Base-by-base conservation (phyloP, 805 yeast genomes). In the Candida adriatica region DNA sequence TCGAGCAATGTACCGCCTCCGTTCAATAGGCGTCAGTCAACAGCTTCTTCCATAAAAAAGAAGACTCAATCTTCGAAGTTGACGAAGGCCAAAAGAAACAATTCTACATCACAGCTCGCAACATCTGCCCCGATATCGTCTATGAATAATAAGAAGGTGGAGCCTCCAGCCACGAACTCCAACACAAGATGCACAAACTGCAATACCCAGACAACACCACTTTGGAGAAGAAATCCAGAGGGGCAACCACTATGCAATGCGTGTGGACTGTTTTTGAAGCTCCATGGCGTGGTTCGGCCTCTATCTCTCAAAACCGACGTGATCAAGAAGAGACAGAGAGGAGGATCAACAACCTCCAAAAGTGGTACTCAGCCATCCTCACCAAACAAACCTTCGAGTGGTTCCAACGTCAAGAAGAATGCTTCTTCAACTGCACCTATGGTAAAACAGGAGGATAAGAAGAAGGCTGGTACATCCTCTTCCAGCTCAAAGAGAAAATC, bases 201-300 rank as follows among this genome's bases (percentile, higher is more conserved):
- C 58, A 79, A 81, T 49, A 90, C 98, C 0, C 75, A 71, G 41
- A 87, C 94, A 13, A 90, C 98, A 0, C 98, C 98, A 1, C 58
- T 90, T 13, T 90, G 98, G 98, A 66, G 98, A 46, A 68, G 96
- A 30, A 85, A 86, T 47, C 87, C 94, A 0, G 84, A 83, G 37
- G 96, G 96, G 2, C 80, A 84, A 49, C 94, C 96, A 0, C 62
- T 90, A 37, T 90, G 97, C 61, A 90, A 90, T 56, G 97, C 98
- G 0, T 90, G 98, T 62, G 98, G 97, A 0, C 63, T 90, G 38
- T 90, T 90, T 48, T 69, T 84, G 49, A 90, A 90, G 56, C 64
- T 90, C 16, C 97, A 90, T 50, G 97, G 96, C n/a, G 90, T 86
- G 4, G 94, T 85, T 40, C 66, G 97, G 36, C 98, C 98, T 0